Evolutionary conservation across 2,329 filamentous ascomycete genomes (phyloP).

Genomic region (Ilyonectria sp.): DNA sequence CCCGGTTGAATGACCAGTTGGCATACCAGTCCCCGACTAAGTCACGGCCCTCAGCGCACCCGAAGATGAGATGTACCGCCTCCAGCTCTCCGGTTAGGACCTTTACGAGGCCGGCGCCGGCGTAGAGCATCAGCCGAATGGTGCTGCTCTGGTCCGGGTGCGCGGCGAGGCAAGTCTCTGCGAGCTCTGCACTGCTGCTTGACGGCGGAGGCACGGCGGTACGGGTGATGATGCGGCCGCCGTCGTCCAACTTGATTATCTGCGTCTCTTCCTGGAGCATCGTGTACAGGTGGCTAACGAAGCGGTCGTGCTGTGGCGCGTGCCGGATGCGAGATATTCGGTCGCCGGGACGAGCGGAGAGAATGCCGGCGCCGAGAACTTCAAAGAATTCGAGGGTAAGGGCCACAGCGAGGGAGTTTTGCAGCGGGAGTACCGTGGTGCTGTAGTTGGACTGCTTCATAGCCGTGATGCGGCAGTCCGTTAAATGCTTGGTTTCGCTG

Average conservation of each 20-base stretch:
- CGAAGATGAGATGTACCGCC: not conserved
- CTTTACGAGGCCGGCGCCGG: not conserved
- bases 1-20: not conserved
- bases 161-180: not conserved
- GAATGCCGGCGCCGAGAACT: not conserved
- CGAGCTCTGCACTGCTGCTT: not conserved
- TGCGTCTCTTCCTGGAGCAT: not conserved
- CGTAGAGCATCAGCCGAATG: not conserved
- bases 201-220: not conserved
- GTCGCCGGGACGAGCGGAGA: constrained; percentile 1
- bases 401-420: not conserved
- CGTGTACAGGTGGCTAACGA: not conserved
- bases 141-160: not conserved
- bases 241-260: not conserved
- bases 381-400: not conserved
- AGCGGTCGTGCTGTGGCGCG: not conserved
- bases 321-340: not conserved
- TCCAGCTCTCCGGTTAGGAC: not conserved
- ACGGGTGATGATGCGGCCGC: not conserved
- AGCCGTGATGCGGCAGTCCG: not conserved
- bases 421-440: not conserved
- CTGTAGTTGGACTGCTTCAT: constrained; percentile 1
- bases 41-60: not conserved
- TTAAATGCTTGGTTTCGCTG: not conserved
- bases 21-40: constrained; percentile 4